phyloP scores from a whole-genome alignment of 2,329 filamentous ascomycete genomes.

The Alternaria atra region DNA sequence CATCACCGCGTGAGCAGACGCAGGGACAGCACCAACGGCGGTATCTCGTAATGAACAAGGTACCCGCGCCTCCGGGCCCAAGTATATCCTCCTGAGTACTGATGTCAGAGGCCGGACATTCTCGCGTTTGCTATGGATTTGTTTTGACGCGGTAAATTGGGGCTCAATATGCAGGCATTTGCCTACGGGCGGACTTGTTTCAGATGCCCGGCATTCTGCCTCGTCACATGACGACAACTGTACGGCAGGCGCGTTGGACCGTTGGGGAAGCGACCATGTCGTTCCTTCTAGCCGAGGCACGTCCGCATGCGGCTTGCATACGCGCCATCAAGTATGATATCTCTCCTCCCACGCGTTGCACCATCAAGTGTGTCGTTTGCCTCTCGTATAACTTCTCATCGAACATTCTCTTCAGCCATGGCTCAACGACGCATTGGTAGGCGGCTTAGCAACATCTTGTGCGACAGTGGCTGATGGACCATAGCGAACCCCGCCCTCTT shows the following conservation, averaged over 20 bases:
- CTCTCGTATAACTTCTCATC: constrained; percentile 1
- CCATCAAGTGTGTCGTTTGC: constrained; percentile 5
- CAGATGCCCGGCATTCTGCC: constrained; percentile 17
- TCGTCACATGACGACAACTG: not conserved
- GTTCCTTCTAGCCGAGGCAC: constrained; percentile 26
- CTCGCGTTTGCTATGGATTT: not conserved
- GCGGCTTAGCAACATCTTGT: constrained; percentile 22
- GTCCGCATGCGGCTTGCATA: not conserved
- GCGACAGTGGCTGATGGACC: constrained; percentile 33
- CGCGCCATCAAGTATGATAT: constrained; percentile 15
- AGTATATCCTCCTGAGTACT: constrained; percentile 3
- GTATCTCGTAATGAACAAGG: constrained; percentile 8
- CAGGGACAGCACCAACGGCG: constrained; percentile 23
- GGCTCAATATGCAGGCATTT: constrained; percentile 25
- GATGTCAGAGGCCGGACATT: constrained; percentile 1
- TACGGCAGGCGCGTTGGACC: constrained; percentile 20
- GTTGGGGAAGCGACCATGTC: constrained; percentile 19
- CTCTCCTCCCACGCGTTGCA: constrained; percentile 23
- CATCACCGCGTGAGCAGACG: constrained; percentile 17
- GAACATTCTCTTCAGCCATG: constrained; percentile 35
- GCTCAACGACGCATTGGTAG: constrained; percentile 43
- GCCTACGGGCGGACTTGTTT: constrained; percentile 23
- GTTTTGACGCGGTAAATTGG: constrained; percentile 7
- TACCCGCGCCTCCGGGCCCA: constrained; percentile 10
- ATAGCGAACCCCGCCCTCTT: constrained; percentile 53